Percentiles rank a stretch among this genome's conserved stretches.
phyloP scores from a whole-genome alignment of 345 rosid genomes.

The Nephelium lappaceum region DNA sequence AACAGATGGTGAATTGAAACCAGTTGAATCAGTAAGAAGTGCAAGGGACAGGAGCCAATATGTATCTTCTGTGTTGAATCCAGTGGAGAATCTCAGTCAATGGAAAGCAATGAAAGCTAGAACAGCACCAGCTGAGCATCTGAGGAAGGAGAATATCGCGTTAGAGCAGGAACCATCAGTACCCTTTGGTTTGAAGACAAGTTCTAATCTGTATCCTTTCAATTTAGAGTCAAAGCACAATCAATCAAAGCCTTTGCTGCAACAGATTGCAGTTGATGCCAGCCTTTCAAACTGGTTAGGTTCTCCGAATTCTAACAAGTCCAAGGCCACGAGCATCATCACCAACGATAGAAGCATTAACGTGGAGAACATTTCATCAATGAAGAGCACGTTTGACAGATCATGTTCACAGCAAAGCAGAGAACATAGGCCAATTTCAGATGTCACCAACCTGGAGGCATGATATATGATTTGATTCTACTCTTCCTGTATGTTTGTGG shows the following conservation, averaged over 20 bases:
- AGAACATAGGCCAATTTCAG: conserved; percentile 34
- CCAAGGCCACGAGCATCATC: conserved; percentile 14
- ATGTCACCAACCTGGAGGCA: conserved; percentile 45
- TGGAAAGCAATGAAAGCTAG: conserved; percentile 87
- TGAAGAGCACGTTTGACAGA: conserved; percentile 22
- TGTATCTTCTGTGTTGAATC: conserved; percentile 65
- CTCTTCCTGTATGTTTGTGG: conserved; percentile 2
- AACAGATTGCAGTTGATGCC: conserved; percentile 59
- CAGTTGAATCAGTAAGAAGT: conserved; percentile 27
- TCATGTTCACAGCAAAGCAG: conserved; percentile 32
- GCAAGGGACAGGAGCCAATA: conserved; percentile 48
- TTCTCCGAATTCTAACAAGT: conserved; percentile 23
- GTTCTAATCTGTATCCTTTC: conserved; percentile 15
- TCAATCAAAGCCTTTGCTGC: conserved; percentile 41
- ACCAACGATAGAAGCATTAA: conserved; percentile 13
- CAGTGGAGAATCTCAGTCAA: conserved; percentile 73
- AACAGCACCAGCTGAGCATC: conserved; percentile 38
- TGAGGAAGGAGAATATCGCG: conserved; percentile 59
- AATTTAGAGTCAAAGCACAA: conserved; percentile 14
- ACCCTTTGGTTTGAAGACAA: conserved; percentile 21
- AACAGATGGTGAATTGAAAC: conserved; percentile 26
- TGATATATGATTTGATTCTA: not conserved
- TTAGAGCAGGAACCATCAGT: conserved; percentile 24
- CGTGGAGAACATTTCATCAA: conserved; percentile 22
- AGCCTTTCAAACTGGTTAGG: conserved; percentile 83